These are phyloP conservation scores for Paspalum notatum DNA, from an alignment of 176 grass and related monocot species.

Conservation along the genomic window DNA sequence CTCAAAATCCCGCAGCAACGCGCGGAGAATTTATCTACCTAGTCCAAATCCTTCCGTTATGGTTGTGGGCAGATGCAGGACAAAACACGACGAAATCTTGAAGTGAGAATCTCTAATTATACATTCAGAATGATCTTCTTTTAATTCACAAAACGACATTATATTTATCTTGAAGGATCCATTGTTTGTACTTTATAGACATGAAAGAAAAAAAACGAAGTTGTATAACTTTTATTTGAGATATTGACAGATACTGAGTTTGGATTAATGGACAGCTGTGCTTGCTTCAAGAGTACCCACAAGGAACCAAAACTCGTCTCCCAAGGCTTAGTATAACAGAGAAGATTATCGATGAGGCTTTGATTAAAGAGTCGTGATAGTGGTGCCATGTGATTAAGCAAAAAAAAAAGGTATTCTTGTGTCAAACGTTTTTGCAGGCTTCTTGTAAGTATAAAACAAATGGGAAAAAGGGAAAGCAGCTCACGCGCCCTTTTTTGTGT, in stretches of 20 bases:
- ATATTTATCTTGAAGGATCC: background rate
- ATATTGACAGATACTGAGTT: constrained; percentile 19
- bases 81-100: background rate
- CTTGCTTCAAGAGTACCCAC: constrained; percentile 42
- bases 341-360: constrained; percentile 54
- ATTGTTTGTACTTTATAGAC: background rate
- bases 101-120: constrained; percentile 8
- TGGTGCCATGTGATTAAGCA: constrained; percentile 39
- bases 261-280: constrained; percentile 30
- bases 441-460: constrained; percentile 55
- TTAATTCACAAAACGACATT: background rate
- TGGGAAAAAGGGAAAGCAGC: constrained; percentile 29
- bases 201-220: background rate
- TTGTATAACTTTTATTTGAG: background rate
- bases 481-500: constrained; percentile 32
- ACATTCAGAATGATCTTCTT: background rate
- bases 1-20: no score
- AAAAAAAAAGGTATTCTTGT: constrained; percentile 2
- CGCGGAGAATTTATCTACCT: no score
- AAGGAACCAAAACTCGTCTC: constrained; percentile 43
- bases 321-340: constrained; percentile 45
- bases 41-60: background rate
- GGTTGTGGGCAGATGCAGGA: background rate
- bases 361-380: constrained; percentile 43
- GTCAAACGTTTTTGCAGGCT: constrained; percentile 37